These are phyloP conservation scores for carrot (Daucus carota) DNA, from an alignment of 129 eudicot species.

Conservation along the genomic window DH1_v3.0 NC_030389.2:32483501-32484000, in stretches of 20 bases:
- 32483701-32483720: not conserved
- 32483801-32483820: not conserved
- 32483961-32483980: not conserved
- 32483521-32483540: conserved; percentile 97
- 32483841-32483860: too few relatives aligned
- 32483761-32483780: not conserved
- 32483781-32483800: not conserved
- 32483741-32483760: not conserved
- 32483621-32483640: too few relatives aligned
- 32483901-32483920: not conserved
- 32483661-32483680: not conserved
- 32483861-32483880: too few relatives aligned
- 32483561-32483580: conserved; percentile 80
- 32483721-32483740: not conserved
- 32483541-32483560: conserved; percentile 90
- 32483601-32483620: not conserved
- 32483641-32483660: not conserved
- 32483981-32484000: not conserved
- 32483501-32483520: conserved; percentile 81
- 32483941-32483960: not conserved
- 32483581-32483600: conserved; percentile 66
- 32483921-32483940: not conserved
- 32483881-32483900: too few relatives aligned
- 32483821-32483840: too few relatives aligned
- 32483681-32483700: not conserved